A percentile compares a stretch with the other conserved stretches of the same genome.
Conservation (phyloP, 1,284 basidiomycete species). For the Marasmius sp. region DNA sequence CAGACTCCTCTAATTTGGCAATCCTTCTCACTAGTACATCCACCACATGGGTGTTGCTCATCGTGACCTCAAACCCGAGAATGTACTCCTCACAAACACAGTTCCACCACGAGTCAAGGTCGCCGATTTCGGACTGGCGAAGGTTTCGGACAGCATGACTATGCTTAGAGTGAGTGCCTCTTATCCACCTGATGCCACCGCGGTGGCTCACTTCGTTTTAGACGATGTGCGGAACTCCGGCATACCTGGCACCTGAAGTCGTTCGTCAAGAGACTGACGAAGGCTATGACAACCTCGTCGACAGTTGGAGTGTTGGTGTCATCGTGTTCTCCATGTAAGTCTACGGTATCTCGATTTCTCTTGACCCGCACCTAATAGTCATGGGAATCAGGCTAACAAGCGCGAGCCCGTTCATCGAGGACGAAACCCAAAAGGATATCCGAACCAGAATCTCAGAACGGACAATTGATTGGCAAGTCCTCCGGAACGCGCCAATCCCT, state of each 20-base stretch:
- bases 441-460: conserved; percentile 55
- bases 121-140: conserved; percentile 93
- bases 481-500: conserved; percentile 31
- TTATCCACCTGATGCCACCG: neutral
- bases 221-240: conserved; percentile 87
- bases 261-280: conserved; percentile 67
- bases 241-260: conserved; percentile 86
- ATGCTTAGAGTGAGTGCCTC: conserved; percentile 57
- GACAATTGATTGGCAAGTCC: conserved; percentile 57
- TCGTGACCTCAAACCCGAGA: conserved; percentile 93
- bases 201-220: conserved; percentile 27
- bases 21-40: conserved; percentile 54
- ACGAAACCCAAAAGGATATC: conserved; percentile 54
- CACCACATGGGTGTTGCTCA: conserved; percentile 79
- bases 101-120: conserved; percentile 73
- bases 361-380: conserved; percentile 12
- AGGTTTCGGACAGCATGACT: conserved; percentile 76
- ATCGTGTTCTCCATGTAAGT: conserved; percentile 85
- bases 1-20: conserved; percentile 2
- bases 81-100: conserved; percentile 71
- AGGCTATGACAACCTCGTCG: conserved; percentile 83
- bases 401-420: conserved; percentile 70
- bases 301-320: conserved; percentile 92
- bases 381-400: conserved; percentile 62
- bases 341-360: neutral